Evolutionary conservation across 495 filamentous ascomycete species (phyloP), one percentile per base, ranked within the genome.

Genomic region (Choiromyces venosus): DNA sequence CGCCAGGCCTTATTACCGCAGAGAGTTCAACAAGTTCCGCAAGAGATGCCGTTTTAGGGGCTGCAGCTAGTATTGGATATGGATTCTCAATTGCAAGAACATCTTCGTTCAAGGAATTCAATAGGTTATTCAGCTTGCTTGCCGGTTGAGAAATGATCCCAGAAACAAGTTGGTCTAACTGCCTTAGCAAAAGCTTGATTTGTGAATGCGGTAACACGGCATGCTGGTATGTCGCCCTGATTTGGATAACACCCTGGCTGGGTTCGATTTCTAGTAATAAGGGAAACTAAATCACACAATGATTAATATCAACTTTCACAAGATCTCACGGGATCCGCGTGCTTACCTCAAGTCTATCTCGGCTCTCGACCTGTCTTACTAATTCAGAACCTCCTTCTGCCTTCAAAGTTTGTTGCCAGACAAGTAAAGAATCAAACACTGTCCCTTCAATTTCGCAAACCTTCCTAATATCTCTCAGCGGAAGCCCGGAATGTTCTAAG

Each of bases 261-360:
- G 92, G 92, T 75, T 90, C 88, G 37, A 93, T 82, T 78, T 94
- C 92, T 7, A 96, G 74, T 39, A 91, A 85, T 4, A 95, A 81
- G 37, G 87, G 88, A 67, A 91, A 92, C 78, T 94, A 52, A 21
- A 37, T 29, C 12, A 56, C 38, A n/a, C 21, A n/a, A 64, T 46
- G 4, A 33, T 81, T 37, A 81, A 70, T 46, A 77, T 38, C 37
- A 66, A 7, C 37, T 21, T 19, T 44, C 21, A 68, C 16, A 18
- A 9, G 16, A 18, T 36, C 65, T 36, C n/a, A 66, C 66, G 61
- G n/a, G 2, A 33, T 29, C 38, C 18, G n/a, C 1, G 19, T 19
- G 38, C 73, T 67, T 21, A 76, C 79, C 79, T 79, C 92, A 39
- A 93, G 83, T 68, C 86, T 86, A 75, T 95, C 92, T 16, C 82